Evolutionary conservation across 306 rosid genomes (phyloP), one percentile per base, ranked within the genome.

Genomic region (Fragaria iinumae): DNA sequence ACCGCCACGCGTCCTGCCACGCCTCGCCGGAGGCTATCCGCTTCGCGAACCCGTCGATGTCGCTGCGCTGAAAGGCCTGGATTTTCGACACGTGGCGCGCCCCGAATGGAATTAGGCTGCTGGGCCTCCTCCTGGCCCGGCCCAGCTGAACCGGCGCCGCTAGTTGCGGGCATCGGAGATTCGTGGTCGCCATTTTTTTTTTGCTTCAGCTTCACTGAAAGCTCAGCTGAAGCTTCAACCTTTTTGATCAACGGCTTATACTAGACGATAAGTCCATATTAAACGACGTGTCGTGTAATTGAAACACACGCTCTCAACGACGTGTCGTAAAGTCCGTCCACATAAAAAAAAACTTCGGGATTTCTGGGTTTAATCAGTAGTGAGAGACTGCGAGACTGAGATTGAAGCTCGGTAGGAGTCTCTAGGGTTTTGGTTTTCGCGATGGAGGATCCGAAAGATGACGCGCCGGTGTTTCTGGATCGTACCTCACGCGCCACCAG

Each of bases 1-100:
- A 83, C 32, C 89, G 86, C 98, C 97, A 95, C 1, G 97, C 97
- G 62, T 89, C 90, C 80, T 56, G 87, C 88, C 80, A 91, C 14
- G 91, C 89, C 81, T 90, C 92, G 8, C 91, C 91, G 2, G 89
- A 87, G 16, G 82, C 79, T 84, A 87, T 71, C 48, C 84, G 82
- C 86, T 76, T 79, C 0, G 90, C 82, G 52, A 86, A 86, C 41
- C 86, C 83, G 74, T 90, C 91, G 82, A 84, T 57, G 48, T 90
- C 94, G 25, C 87, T 86, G 29, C 93, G 85, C 27, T 81, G 83
- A 52, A 90, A 92, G 17, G 89, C 93, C 73, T 62, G 86, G 36
- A 86, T 83, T 48, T 72, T 23, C n/a, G 76, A 76, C 20, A 78
- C 74, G 7, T 25, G 70, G 34, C 69, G 80, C 21, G 63, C 11